These are phyloP conservation scores for Candida adriatica DNA, from an alignment of 805 yeast genomes.

Conservation along the genomic window DNA sequence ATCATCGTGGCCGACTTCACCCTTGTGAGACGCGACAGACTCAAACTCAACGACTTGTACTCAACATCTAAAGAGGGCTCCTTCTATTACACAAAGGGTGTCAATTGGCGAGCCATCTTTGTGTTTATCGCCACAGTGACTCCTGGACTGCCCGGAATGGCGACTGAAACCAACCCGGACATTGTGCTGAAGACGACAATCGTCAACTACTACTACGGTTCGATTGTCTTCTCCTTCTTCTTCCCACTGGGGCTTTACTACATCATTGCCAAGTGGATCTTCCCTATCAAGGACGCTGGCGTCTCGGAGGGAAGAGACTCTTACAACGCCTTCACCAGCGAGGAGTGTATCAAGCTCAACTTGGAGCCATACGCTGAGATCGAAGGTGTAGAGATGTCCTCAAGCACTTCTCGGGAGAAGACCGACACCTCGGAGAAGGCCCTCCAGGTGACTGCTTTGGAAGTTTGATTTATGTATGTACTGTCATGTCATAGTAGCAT, in stretches of 20 bases:
- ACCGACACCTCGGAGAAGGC: too few species aligned
- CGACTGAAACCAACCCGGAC: constrained; percentile 24
- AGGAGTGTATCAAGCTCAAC: constrained; percentile 22
- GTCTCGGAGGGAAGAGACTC: constrained; percentile 20
- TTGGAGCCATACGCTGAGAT: constrained; percentile 17
- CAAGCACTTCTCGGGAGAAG: too few species aligned
- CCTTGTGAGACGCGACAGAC: constrained; percentile 25
- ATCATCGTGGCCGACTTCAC: constrained; percentile 31
- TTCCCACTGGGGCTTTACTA: constrained; percentile 23
- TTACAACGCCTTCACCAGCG: constrained; percentile 24
- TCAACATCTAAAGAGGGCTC: constrained; percentile 23
- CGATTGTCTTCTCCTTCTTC: constrained; percentile 26
- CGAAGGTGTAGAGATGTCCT: constrained; percentile 5
- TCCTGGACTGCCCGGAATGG: constrained; percentile 35
- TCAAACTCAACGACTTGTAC: constrained; percentile 30
- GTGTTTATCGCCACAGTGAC: constrained; percentile 25
- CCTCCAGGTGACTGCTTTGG: too few species aligned
- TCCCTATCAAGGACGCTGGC: constrained; percentile 19
- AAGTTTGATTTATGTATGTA: too few species aligned
- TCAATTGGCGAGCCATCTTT: constrained; percentile 25
- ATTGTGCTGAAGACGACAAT: constrained; percentile 20
- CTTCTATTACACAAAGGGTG: constrained; percentile 27
- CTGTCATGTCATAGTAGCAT: too few species aligned
- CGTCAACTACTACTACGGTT: constrained; percentile 25
- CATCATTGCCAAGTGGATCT: constrained; percentile 20